phyloP scores from a whole-genome alignment of 768 basidiomycete genomes.

The Lenzites betulinus region DNA sequence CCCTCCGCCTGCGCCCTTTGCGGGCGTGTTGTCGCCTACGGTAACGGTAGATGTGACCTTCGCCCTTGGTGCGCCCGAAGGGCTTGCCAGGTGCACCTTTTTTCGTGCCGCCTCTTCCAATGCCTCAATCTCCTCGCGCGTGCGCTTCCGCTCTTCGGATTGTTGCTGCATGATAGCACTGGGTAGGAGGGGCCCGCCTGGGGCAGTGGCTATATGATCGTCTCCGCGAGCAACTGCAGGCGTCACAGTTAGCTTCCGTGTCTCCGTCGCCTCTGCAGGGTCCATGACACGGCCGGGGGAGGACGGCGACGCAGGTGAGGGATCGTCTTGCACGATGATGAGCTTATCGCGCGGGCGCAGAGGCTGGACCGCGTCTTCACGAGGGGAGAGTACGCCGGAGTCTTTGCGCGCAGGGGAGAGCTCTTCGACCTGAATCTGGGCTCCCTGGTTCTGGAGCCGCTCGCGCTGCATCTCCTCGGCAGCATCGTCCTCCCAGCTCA shows the following conservation, averaged over 20 bases:
- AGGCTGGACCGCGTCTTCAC: slow-evolving; percentile 32
- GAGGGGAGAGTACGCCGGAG: slow-evolving; percentile 31
- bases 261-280: slow-evolving; percentile 70
- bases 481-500: slow-evolving; percentile 82
- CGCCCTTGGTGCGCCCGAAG: slow-evolving; percentile 4
- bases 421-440: slow-evolving; percentile 24
- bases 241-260: slow-evolving; percentile 75
- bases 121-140: slow-evolving; percentile 50
- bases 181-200: slow-evolving; percentile 34
- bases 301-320: slow-evolving; percentile 32
- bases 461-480: slow-evolving; percentile 47
- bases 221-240: slow-evolving; percentile 71
- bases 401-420: slow-evolving; percentile 33
- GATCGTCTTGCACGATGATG: slow-evolving; percentile 29
- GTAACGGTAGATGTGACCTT: slow-evolving; percentile 16
- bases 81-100: slow-evolving; percentile 41
- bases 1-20: slow-evolving; percentile 18
- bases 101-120: slow-evolving; percentile 48
- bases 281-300: slow-evolving; percentile 48
- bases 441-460: slow-evolving; percentile 16
- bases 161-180: slow-evolving; percentile 47
- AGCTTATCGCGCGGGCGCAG: slow-evolving; percentile 52
- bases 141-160: slow-evolving; percentile 56
- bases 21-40: neutral
- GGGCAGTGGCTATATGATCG: slow-evolving; percentile 30